Conservation (phyloP, 2,329 filamentous ascomycete species). For the Stemphylium vesicarium region DNA sequence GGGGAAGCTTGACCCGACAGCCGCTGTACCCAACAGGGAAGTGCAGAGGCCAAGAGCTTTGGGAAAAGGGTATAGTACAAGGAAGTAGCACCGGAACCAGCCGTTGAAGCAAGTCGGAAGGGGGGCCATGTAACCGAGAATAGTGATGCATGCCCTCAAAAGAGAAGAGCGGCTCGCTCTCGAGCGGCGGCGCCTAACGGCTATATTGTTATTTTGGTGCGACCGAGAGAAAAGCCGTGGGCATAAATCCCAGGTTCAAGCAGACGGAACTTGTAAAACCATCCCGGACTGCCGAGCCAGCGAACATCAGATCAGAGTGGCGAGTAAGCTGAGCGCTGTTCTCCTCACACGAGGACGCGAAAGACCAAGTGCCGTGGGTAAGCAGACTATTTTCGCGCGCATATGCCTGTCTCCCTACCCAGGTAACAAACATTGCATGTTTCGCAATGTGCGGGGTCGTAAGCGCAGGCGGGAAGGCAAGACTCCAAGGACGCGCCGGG, state of each 20-base stretch:
- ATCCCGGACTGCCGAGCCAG: neutral
- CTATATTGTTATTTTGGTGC: neutral
- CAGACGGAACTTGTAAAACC: neutral
- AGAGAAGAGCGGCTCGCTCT: neutral
- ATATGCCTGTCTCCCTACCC: neutral
- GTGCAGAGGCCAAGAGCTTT: neutral
- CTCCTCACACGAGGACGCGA: neutral
- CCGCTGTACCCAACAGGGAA: neutral
- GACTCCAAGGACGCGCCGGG: neutral
- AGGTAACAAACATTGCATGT: slow-evolving; percentile 2
- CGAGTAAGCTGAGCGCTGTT: neutral
- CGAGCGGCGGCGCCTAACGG: neutral
- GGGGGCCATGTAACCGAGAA: neutral
- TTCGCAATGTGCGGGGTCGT: slow-evolving; percentile 11
- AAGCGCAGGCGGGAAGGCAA: slow-evolving; percentile 7
- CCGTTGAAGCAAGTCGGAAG: neutral
- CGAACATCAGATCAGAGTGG: neutral
- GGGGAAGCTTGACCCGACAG: neutral
- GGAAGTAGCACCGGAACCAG: neutral
- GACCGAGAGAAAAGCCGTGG: slow-evolving; percentile 3
- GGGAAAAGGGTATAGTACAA: neutral
- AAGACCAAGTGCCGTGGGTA: neutral
- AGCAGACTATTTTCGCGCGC: neutral
- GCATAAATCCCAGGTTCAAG: neutral
- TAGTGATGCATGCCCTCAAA: neutral